Evolutionary conservation across 2,329 filamentous ascomycete genomes (phyloP).

Genomic region (Leptoxyphium fumago): DNA sequence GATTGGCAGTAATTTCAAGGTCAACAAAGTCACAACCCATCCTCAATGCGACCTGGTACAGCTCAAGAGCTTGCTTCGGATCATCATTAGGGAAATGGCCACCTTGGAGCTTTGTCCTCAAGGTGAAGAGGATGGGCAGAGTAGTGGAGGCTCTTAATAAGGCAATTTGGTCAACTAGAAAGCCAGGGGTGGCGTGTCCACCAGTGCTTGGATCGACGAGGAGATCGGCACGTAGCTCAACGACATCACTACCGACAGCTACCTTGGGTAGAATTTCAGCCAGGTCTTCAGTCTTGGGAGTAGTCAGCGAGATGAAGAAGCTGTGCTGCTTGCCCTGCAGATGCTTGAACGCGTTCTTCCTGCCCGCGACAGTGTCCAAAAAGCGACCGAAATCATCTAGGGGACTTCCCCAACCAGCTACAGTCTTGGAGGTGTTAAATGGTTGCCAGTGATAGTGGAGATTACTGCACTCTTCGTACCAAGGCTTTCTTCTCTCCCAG

Average conservation of each 20-base stretch:
- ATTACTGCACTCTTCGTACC: constrained; percentile 88
- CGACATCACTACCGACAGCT: constrained; percentile 75
- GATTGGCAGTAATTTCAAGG: constrained; percentile 74
- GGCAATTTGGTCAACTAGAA: constrained; percentile 67
- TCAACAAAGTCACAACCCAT: constrained; percentile 88
- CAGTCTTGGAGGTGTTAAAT: constrained; percentile 27
- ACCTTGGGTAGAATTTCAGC: constrained; percentile 53
- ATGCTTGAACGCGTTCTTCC: constrained; percentile 36
- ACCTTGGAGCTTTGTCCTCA: constrained; percentile 74
- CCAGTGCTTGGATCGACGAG: constrained; percentile 54
- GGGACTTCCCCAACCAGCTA: constrained; percentile 20
- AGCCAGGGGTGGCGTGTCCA: constrained; percentile 53
- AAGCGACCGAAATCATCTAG: constrained; percentile 56
- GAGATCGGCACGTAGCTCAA: constrained; percentile 86
- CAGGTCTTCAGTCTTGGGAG: constrained; percentile 55
- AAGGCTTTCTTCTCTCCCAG: constrained; percentile 75
- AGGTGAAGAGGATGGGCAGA: constrained; percentile 80
- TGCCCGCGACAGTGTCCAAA: constrained; percentile 52
- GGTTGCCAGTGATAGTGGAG: constrained; percentile 79
- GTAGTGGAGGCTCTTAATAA: constrained; percentile 57
- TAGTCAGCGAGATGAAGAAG: constrained; percentile 85
- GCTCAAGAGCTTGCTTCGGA: constrained; percentile 44
- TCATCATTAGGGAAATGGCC: constrained; percentile 72
- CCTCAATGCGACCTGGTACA: constrained; percentile 67
- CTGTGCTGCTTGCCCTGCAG: constrained; percentile 54